These are phyloP conservation scores for Malbranchea cinnamomea DNA, from an alignment of 2,329 filamentous ascomycete species.

Conservation along the genomic window DNA sequence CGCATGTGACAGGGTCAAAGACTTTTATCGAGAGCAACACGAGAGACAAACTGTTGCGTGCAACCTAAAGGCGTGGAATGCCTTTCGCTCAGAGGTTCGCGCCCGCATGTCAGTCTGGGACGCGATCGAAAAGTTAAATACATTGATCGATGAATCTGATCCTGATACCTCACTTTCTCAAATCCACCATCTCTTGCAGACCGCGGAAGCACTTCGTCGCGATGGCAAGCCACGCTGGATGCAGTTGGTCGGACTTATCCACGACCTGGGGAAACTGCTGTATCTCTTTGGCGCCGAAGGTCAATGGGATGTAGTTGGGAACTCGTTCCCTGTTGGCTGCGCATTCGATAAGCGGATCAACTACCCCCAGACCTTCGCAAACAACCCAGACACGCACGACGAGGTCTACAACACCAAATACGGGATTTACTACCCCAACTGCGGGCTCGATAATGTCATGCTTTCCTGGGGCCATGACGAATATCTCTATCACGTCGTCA, in stretches of 20 bases:
- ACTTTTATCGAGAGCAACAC: constrained; percentile 57
- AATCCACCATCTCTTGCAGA: constrained; percentile 80
- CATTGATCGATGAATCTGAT: constrained; percentile 78
- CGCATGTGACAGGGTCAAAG: constrained; percentile 62
- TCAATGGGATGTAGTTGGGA: constrained; percentile 85
- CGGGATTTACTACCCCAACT: constrained; percentile 67
- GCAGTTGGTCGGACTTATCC: constrained; percentile 23
- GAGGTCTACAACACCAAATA: constrained; percentile 58
- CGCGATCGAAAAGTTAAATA: constrained; percentile 86
- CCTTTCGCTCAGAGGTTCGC: constrained; percentile 51
- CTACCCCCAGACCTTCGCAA: constrained; percentile 56
- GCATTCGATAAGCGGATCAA: constrained; percentile 55
- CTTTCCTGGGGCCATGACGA: constrained; percentile 59
- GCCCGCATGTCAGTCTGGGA: constrained; percentile 79
- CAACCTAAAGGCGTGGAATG: constrained; percentile 68
- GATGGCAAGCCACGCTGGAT: constrained; percentile 35
- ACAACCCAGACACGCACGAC: constrained; percentile 60
- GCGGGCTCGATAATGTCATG: constrained; percentile 77
- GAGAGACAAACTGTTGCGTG: constrained; percentile 42
- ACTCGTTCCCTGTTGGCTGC: constrained; percentile 33
- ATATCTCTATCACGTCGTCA: constrained; percentile 60
- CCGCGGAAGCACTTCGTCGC: constrained; percentile 78
- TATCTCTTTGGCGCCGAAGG: constrained; percentile 50
- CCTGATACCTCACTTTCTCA: constrained; percentile 77
- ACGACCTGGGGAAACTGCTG: constrained; percentile 20